Base-by-base conservation (phyloP, 306 rosid genomes). In the Cucurbita pepo region DNA sequence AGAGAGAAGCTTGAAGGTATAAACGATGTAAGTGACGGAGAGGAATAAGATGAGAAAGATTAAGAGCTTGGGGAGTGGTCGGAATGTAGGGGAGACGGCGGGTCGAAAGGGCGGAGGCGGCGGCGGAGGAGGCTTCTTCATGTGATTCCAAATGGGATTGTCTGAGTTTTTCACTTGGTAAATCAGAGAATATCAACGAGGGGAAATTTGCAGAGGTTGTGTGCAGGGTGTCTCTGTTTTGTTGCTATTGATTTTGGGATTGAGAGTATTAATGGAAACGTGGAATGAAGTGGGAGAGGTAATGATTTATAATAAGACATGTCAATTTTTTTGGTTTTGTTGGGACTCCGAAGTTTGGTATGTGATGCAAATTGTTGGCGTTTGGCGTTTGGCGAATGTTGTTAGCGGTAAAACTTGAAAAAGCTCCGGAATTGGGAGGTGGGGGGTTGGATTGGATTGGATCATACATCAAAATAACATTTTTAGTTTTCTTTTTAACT, bases 1-100 rank as follows among this genome's bases (percentile, higher is more conserved):
- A 10, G 90, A 82, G 40, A 87, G 83, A 11, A 94, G 85, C 76
- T 88, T 88, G 45, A 89, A 81, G 3, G 88, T 91, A 85, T 91
- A 91, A 21, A 80, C 78, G 60, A 88, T 61, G 77, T 90, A 94
- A 22, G 88, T 85, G 62, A 90, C 58, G 3, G 89, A 87, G 38
- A 91, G 85, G 67, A 86, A 76, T 74, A 89, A 81, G 69, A 91
- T 84, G 15, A 89, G 88, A 83, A 86, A 86, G 12, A 94, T 71
- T 55, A 94, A 72, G 1, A 86, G 82, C 59, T 89, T 94, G 0
- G 85, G 5, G 79, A 59, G 36, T 80, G 91, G 6, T 6, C 41
- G 9, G 82, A 7, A 18, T 40, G 5, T 3, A 76, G 55, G 43
- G 43, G 7, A 3, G 43, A 4, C 43, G 43, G 7, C 8, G 37